These are phyloP conservation scores for Myxozyma udenii DNA, from an alignment of 805 yeast genomes.

Conservation along the genomic window DNA sequence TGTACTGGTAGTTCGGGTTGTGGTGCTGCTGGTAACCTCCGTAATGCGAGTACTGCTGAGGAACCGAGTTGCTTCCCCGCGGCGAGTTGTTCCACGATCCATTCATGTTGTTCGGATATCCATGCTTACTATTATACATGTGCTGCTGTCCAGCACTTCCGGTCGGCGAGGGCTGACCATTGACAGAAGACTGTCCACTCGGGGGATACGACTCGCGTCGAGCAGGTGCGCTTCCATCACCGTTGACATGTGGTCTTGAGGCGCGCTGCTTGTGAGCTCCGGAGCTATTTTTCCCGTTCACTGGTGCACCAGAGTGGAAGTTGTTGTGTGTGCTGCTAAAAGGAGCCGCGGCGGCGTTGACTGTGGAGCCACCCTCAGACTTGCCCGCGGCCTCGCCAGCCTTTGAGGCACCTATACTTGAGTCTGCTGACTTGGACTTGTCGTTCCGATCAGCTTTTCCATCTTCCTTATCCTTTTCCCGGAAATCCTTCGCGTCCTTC, in stretches of 20 bases:
- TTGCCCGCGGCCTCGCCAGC: neutral
- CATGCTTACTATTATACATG: slow-evolving; percentile 2
- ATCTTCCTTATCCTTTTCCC: neutral
- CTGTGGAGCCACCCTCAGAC: neutral
- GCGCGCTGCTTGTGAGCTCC: neutral
- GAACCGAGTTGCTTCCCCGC: slow-evolving; percentile 16
- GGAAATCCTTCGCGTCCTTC: slow-evolving; percentile 6
- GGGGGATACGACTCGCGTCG: neutral
- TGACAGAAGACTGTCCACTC: slow-evolving; percentile 1
- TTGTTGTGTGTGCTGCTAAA: too few relatives aligned
- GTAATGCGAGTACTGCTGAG: slow-evolving; percentile 18
- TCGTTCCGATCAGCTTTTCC: neutral
- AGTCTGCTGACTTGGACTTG: neutral
- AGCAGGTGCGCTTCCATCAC: neutral
- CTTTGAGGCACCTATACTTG: neutral
- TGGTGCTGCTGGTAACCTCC: slow-evolving; percentile 22
- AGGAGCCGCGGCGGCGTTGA: too few relatives aligned
- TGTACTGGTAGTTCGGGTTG: slow-evolving; percentile 10
- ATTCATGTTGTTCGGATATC: slow-evolving; percentile 3
- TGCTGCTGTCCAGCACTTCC: slow-evolving; percentile 6
- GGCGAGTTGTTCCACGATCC: slow-evolving; percentile 24
- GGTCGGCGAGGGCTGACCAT: slow-evolving; percentile 8
- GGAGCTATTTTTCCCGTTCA: neutral
- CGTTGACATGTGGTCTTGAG: neutral
- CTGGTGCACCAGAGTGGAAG: neutral